These are phyloP conservation scores for Venturia pyrina DNA, from an alignment of 2,329 filamentous ascomycete genomes.

Conservation along the genomic window DNA sequence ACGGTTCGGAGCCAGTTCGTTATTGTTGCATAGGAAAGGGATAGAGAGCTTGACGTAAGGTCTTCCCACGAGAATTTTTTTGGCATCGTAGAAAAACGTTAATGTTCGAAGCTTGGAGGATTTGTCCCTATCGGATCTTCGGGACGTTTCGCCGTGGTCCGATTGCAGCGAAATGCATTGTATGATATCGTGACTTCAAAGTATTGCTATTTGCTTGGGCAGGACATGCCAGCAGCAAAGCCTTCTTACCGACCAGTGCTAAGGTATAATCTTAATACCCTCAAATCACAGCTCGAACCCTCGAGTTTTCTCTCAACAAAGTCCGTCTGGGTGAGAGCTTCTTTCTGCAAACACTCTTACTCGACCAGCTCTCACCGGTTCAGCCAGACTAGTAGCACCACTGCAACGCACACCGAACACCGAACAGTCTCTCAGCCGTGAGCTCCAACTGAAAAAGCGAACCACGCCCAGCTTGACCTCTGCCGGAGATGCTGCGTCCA, in stretches of 20 bases:
- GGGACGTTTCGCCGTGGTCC: background rate
- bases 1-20: no score
- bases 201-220: background rate
- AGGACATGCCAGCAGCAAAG: background rate
- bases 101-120: no score
- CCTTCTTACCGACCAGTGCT: background rate
- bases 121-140: background rate
- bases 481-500: conserved; percentile 1
- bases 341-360: background rate
- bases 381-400: background rate
- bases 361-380: background rate
- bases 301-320: no score
- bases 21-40: no score
- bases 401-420: background rate
- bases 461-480: background rate
- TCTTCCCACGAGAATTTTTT: no score
- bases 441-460: background rate
- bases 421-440: background rate
- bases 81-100: no score
- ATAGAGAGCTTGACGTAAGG: no score
- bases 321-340: background rate
- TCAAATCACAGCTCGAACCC: no score
- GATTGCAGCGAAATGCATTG: background rate
- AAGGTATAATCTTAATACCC: background rate
- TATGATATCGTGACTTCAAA: background rate